Evolutionary conservation across 2,329 filamentous ascomycete genomes (phyloP), one percentile per base, ranked within the genome.

Genomic region (Chaetomium strumarium): DNA sequence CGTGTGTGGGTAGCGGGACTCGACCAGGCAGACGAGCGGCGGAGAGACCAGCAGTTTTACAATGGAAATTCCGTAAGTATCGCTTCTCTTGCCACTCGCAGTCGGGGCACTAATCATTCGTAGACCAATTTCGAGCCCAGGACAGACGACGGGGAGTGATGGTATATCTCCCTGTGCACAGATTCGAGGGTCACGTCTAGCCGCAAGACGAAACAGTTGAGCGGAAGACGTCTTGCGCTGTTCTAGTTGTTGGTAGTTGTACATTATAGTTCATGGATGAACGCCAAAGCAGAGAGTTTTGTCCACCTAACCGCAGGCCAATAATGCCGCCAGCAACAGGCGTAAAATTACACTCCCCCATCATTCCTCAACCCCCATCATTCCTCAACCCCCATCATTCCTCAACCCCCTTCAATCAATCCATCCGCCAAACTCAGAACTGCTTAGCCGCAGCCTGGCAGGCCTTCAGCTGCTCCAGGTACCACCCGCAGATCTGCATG

Each of bases 401-500:
- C n/a, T n/a, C n/a, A n/a, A n/a, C n/a, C n/a, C n/a, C n/a, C n/a
- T n/a, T n/a, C n/a, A n/a, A n/a, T n/a, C n/a, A n/a, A n/a, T 14
- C 11, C 37, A 20, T 49, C 45, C n/a, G n/a, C n/a, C n/a, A n/a
- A 52, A 51, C 56, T 68, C 83, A 89, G 74, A 89, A 88, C 63
- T 76, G 82, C 71, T 77, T 82, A 51, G 88, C 85, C 63, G 88
- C 87, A 60, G 81, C 75, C 77, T 92, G 88, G 79, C 88, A 92
- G 52, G 88, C 86, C 79, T 91, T 92, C 72, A 99, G 79, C 81
- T 99, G 92, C 71, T 99, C 93, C 64, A 99, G 76, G 72, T 99
- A 99, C 91, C 92, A 99, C 62, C 88, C 87, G 76, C 93, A 99
- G 68, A 96, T 95, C 68, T 86, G 85, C 86, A 99, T 84, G 74